Percentiles rank a stretch among this genome's conserved stretches.
Conservation (phyloP, 2,329 filamentous ascomycete genomes). For the Talaromyces sp. region DNA sequence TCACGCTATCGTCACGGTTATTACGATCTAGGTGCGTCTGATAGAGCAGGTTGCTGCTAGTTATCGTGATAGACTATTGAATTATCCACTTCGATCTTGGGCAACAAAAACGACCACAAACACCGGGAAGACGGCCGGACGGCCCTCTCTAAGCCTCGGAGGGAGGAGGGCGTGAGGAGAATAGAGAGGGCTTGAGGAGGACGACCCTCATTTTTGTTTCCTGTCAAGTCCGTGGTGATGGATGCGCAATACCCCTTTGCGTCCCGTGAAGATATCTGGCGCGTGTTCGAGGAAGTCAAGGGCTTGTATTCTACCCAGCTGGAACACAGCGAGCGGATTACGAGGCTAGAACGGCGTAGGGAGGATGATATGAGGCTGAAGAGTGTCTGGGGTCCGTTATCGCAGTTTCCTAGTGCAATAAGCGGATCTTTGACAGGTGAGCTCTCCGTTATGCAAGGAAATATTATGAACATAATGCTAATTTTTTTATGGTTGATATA, state of each 20-base stretch:
- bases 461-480: neutral
- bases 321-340: constrained; percentile 56
- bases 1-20: neutral
- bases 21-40: neutral
- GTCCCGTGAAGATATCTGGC: constrained; percentile 60
- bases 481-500: constrained; percentile 30
- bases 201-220: neutral
- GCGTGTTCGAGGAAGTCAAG: constrained; percentile 57
- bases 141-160: constrained; percentile 29
- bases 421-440: constrained; percentile 80
- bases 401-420: constrained; percentile 81
- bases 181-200: constrained; percentile 12
- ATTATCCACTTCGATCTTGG: constrained; percentile 10
- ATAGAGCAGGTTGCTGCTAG: neutral
- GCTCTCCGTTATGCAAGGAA: constrained; percentile 16
- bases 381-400: constrained; percentile 79
- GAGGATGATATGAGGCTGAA: constrained; percentile 63
- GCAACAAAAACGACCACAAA: constrained; percentile 12
- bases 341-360: constrained; percentile 55
- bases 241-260: constrained; percentile 60
- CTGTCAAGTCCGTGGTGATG: constrained; percentile 36
- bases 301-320: constrained; percentile 55
- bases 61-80: neutral
- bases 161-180: constrained; percentile 22
- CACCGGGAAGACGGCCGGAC: constrained; percentile 28